Conservation (phyloP, 176 grass and related monocot genomes). For the Rhynchospora pubera region DNA sequence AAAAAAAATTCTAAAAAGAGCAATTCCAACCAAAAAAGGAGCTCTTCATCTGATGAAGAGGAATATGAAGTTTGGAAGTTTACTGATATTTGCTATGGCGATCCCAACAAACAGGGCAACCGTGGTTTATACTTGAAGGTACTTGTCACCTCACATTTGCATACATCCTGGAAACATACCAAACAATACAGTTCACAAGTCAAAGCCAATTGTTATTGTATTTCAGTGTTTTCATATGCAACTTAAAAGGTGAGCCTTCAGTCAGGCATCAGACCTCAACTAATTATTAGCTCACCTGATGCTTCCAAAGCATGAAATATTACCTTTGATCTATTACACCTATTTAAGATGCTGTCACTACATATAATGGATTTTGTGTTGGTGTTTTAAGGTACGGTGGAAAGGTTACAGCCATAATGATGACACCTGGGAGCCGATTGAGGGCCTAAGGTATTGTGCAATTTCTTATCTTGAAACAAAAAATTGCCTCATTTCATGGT, state of each 20-base stretch:
- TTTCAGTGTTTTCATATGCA: neutral
- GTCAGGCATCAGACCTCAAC: neutral
- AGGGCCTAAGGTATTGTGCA: slow-evolving; percentile 62
- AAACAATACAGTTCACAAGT: neutral
- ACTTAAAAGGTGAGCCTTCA: neutral
- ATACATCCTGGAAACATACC: neutral
- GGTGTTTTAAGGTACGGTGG: slow-evolving; percentile 68
- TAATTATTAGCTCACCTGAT: neutral
- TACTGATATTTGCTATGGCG: slow-evolving; percentile 87
- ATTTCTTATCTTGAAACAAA: neutral
- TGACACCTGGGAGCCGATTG: slow-evolving; percentile 90
- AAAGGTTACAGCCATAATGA: slow-evolving; percentile 77
- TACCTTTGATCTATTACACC: neutral
- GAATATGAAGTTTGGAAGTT: slow-evolving; percentile 66
- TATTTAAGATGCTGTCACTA: neutral
- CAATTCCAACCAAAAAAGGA: slow-evolving; percentile 17
- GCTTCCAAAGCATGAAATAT: neutral
- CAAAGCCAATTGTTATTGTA: neutral
- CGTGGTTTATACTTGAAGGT: slow-evolving; percentile 83
- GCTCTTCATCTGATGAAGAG: slow-evolving; percentile 39
- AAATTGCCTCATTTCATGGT: neutral
- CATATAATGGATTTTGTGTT: slow-evolving; percentile 14
- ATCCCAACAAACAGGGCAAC: slow-evolving; percentile 51
- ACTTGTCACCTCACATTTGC: neutral
- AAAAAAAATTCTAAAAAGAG: slow-evolving; percentile 36